These are phyloP conservation scores for Umbilicaria muhlenbergii DNA, from an alignment of 495 filamentous ascomycete species.

Conservation along the genomic window DNA sequence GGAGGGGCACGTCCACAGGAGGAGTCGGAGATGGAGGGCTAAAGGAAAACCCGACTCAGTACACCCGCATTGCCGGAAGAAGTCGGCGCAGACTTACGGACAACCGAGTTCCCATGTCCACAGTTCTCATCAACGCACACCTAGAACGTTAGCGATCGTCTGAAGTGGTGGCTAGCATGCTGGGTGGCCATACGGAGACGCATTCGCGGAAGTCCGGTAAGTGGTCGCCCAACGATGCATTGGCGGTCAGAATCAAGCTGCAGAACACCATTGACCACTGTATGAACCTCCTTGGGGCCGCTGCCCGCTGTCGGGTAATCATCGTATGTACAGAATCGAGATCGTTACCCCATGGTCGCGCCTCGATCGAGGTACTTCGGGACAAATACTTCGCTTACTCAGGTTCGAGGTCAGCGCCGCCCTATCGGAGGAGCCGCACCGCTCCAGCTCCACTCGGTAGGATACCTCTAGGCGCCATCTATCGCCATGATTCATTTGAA, in stretches of 20 bases:
- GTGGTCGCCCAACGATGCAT: slow-evolving; percentile 70
- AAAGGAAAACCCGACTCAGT: not conserved
- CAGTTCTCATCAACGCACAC: slow-evolving; percentile 75
- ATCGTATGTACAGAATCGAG: too few relatives aligned
- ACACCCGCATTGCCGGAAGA: not conserved
- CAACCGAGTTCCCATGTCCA: slow-evolving; percentile 27
- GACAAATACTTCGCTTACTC: too few relatives aligned
- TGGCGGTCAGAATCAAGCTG: slow-evolving; percentile 15
- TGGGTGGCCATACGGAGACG: slow-evolving; percentile 47
- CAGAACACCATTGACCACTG: too few relatives aligned
- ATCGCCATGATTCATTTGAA: too few relatives aligned
- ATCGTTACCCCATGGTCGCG: too few relatives aligned
- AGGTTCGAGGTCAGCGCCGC: too few relatives aligned
- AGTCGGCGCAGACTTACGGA: slow-evolving; percentile 23
- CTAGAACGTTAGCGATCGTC: slow-evolving; percentile 26
- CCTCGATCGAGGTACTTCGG: too few relatives aligned
- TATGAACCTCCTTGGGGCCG: too few relatives aligned
- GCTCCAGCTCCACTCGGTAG: too few relatives aligned
- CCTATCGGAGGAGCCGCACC: too few relatives aligned
- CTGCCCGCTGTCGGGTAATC: too few relatives aligned
- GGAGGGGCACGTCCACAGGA: slow-evolving; percentile 53
- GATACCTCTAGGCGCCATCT: too few relatives aligned
- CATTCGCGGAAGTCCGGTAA: slow-evolving; percentile 83
- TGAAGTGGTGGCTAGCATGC: not conserved
- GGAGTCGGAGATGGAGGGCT: slow-evolving; percentile 35